Conservation (phyloP, 768 basidiomycete species). For the Amanita inopinata region DNA sequence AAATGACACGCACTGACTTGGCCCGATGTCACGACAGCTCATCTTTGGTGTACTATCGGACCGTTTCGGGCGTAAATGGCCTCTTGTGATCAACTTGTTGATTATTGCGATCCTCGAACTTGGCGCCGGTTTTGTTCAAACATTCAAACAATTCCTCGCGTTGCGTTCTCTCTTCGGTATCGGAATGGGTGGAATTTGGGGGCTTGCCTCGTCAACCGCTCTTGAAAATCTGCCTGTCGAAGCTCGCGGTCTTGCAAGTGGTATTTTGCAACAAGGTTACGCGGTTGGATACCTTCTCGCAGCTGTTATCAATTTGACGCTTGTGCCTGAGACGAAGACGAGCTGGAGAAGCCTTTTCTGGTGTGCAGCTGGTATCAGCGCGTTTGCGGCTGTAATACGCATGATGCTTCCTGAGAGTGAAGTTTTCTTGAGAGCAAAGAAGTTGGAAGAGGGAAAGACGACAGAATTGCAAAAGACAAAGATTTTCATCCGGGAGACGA, state of each 20-base stretch:
- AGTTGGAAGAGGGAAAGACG: conserved; percentile 48
- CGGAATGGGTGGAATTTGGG: conserved; percentile 89
- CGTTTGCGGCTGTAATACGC: conserved; percentile 61
- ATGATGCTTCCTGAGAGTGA: conserved; percentile 68
- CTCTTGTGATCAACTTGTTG: conserved; percentile 67
- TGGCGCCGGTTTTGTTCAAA: conserved; percentile 71
- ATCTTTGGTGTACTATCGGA: conserved; percentile 83
- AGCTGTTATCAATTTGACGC: conserved; percentile 68
- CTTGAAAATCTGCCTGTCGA: conserved; percentile 87
- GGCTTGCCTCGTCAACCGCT: conserved; percentile 68
- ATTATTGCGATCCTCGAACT: conserved; percentile 67
- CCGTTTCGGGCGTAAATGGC: conserved; percentile 92
- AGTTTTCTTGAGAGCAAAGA: conserved; percentile 58
- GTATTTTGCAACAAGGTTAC: conserved; percentile 84
- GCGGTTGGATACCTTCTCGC: conserved; percentile 79
- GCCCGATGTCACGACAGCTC: conserved; percentile 22
- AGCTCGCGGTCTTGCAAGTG: conserved; percentile 75
- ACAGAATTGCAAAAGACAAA: conserved; percentile 45
- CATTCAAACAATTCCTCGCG: conserved; percentile 71
- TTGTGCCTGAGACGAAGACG: conserved; percentile 35
- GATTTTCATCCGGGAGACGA: conserved; percentile 64
- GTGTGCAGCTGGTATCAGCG: conserved; percentile 59
- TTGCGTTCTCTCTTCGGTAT: conserved; percentile 79
- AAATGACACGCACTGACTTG: background rate
- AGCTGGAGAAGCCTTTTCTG: conserved; percentile 81